phyloP scores from a whole-genome alignment of 139 green algal genomes.

The Chlorella sp. region DNA sequence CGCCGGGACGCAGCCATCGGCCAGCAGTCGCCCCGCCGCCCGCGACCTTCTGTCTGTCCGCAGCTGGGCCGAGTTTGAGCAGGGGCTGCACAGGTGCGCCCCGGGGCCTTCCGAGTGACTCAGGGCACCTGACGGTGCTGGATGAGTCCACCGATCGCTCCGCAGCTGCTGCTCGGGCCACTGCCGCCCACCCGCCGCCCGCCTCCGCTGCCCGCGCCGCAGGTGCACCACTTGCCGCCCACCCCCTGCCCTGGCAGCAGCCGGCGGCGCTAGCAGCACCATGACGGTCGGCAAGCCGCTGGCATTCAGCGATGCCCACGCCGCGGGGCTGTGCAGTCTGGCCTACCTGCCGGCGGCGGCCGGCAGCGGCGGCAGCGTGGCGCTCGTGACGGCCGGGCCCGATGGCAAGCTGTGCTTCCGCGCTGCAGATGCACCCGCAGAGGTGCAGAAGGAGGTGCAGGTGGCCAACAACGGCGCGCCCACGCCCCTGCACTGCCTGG shows the following conservation, averaged over 20 bases:
- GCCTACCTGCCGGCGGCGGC: conserved; percentile 22
- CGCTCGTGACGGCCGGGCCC: conserved; percentile 22
- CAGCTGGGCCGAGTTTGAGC: too few species aligned
- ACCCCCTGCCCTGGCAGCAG: background rate
- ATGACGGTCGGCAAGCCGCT: conserved; percentile 31
- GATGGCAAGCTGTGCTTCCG: conserved; percentile 52
- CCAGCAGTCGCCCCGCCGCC: too few species aligned
- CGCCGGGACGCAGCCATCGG: too few species aligned
- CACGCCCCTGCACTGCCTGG: conserved; percentile 3
- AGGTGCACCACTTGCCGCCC: background rate
- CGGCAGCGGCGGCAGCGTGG: background rate
- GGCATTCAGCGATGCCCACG: conserved; percentile 11
- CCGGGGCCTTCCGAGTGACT: too few species aligned
- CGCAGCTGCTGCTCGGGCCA: too few species aligned
- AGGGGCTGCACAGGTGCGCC: too few species aligned
- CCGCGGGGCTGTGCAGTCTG: conserved; percentile 43
- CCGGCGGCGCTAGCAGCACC: background rate
- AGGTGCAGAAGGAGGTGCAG: conserved; percentile 42
- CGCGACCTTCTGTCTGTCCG: too few species aligned
- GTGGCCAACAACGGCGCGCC: conserved; percentile 1
- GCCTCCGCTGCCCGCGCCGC: too few species aligned
- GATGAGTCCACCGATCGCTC: too few species aligned
- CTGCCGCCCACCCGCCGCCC: background rate
- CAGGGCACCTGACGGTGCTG: too few species aligned
- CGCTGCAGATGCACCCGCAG: conserved; percentile 9